A percentile compares a stretch with the other conserved stretches of the same genome.
phyloP scores from a whole-genome alignment of 1,284 basidiomycete species.

The Malassezia yamatoensis region DNA sequence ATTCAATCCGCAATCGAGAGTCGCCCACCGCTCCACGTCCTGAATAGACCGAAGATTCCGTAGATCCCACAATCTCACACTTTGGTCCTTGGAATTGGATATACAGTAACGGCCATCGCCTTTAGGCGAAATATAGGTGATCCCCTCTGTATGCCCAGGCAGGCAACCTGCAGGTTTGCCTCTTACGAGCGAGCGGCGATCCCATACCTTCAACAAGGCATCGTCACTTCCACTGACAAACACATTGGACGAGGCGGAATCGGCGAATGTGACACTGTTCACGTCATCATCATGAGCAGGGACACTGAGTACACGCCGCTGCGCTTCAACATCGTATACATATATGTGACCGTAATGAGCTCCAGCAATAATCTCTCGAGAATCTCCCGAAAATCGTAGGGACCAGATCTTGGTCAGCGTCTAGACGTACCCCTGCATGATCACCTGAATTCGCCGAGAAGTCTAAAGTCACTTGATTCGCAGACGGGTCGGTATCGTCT shows the following conservation, averaged over 20 bases:
- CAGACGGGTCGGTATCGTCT: constrained; percentile 13
- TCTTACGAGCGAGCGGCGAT: constrained; percentile 70
- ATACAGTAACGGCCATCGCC: constrained; percentile 87
- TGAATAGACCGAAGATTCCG: constrained; percentile 73
- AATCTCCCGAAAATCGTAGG: constrained; percentile 89
- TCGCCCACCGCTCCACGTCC: constrained; percentile 57
- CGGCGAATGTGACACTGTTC: constrained; percentile 89
- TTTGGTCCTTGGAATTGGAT: constrained; percentile 96
- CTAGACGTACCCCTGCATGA: constrained; percentile 24
- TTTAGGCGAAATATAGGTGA: constrained; percentile 49
- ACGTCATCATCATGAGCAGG: constrained; percentile 77
- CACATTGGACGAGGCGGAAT: constrained; percentile 79
- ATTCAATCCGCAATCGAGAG: constrained; percentile 56
- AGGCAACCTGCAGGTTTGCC: constrained; percentile 80
- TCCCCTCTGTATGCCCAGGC: constrained; percentile 75
- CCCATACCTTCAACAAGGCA: constrained; percentile 86
- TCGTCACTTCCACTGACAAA: constrained; percentile 90
- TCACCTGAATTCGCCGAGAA: constrained; percentile 46
- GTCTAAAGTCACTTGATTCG: constrained; percentile 40
- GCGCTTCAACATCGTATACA: constrained; percentile 70
- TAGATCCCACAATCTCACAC: constrained; percentile 82
- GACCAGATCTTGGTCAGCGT: constrained; percentile 61
- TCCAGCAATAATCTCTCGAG: constrained; percentile 69
- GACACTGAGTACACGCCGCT: constrained; percentile 70
- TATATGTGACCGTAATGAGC: constrained; percentile 60